Evolutionary conservation across 2,329 filamentous ascomycete species (phyloP).

Genomic region (Aureobasidium sp.): DNA sequence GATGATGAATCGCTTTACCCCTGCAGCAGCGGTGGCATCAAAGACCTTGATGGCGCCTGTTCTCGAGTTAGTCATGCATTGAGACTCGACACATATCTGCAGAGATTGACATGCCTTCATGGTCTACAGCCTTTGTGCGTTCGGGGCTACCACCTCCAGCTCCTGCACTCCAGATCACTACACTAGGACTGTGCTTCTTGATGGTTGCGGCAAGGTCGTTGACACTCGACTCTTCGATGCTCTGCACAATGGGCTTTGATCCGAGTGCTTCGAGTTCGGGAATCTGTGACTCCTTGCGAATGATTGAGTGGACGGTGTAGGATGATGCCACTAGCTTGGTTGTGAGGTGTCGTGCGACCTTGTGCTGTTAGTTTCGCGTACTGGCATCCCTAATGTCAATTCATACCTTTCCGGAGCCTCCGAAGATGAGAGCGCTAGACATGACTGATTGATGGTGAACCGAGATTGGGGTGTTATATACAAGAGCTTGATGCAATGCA

Average conservation of each 20-base stretch:
- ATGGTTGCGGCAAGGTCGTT: conserved; percentile 31
- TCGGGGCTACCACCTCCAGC: conserved; percentile 35
- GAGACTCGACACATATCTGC: not conserved
- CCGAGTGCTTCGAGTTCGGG: conserved; percentile 31
- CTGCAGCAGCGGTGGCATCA: conserved; percentile 46
- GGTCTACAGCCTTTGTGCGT: conserved; percentile 50
- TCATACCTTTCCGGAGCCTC: conserved; percentile 23
- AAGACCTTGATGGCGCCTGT: conserved; percentile 52
- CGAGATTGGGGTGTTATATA: not conserved
- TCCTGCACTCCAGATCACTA: conserved; percentile 25
- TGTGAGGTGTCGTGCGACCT: conserved; percentile 27
- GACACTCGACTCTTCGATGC: conserved; percentile 31
- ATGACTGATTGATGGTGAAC: not conserved
- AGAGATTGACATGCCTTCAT: conserved; percentile 31
- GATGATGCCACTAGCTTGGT: conserved; percentile 18
- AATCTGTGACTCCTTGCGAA: conserved; percentile 25
- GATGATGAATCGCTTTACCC: conserved; percentile 55
- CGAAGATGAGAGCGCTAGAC: conserved; percentile 23
- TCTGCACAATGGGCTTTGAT: conserved; percentile 35
- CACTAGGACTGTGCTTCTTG: conserved; percentile 24
- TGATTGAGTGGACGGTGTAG: conserved; percentile 26
- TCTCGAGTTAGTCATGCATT: not conserved
- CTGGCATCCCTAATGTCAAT: not conserved
- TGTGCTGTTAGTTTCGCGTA: conserved; percentile 10
- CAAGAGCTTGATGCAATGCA: not conserved